Conservation (phyloP, 2,329 filamentous ascomycete species). For the Apiospora saccharicola region DNA sequence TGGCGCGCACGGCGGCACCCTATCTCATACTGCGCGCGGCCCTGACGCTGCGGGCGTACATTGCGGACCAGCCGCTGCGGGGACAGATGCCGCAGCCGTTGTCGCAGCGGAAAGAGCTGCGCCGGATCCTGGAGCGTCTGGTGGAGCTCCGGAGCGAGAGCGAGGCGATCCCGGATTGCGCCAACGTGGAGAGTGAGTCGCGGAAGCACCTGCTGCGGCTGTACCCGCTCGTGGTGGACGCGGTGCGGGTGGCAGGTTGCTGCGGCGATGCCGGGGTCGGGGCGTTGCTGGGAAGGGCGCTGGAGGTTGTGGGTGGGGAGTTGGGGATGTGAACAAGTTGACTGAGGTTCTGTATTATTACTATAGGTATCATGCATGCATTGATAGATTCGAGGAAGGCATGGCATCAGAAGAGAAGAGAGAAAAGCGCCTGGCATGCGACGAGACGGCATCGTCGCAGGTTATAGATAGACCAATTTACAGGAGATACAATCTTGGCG, state of each 20-base stretch:
- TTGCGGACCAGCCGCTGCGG: slow-evolving; percentile 89
- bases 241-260: slow-evolving; percentile 63
- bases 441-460: neutral
- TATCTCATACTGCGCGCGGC: slow-evolving; percentile 85
- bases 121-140: slow-evolving; percentile 73
- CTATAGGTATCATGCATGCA: neutral
- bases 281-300: slow-evolving; percentile 62
- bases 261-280: slow-evolving; percentile 68
- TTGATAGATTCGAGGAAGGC: neutral
- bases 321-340: slow-evolving; percentile 47
- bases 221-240: slow-evolving; percentile 78
- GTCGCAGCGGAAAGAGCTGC: slow-evolving; percentile 79
- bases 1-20: slow-evolving; percentile 79
- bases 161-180: slow-evolving; percentile 68
- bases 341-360: neutral
- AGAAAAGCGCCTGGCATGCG: neutral
- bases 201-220: slow-evolving; percentile 82
- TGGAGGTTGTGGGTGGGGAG: slow-evolving; percentile 69
- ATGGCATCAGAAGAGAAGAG: neutral
- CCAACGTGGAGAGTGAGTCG: slow-evolving; percentile 60
- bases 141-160: slow-evolving; percentile 74
- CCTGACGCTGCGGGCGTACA: slow-evolving; percentile 81
- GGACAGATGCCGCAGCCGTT: slow-evolving; percentile 89
- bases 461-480: too few species aligned
- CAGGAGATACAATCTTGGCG: too few species aligned